Evolutionary conservation across 2,329 filamentous ascomycete genomes (phyloP), one percentile per base, ranked within the genome.

Genomic region (Thelonectria olida): DNA sequence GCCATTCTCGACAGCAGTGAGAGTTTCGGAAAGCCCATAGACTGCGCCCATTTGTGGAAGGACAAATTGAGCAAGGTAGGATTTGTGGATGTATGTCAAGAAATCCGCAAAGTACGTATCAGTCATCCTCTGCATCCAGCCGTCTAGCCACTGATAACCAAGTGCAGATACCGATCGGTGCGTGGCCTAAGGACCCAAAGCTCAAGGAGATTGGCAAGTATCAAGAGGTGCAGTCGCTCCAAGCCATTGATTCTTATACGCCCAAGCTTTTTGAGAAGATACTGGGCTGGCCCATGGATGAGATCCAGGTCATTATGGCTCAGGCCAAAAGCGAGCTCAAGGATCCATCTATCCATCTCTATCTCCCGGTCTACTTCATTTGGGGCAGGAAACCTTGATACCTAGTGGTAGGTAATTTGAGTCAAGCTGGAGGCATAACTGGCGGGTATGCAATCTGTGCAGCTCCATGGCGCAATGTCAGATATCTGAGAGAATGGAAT

Each of bases 291-390:
- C 22, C 39, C 4, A 38, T 45, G 39, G 34, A 48, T 5, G 59
- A 62, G 42, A 62, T 62, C 34, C 48, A 62, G 41, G 47, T 57
- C 2, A 17, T 58, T 12, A 62, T 62, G 41, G 59, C 59, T 23
- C 39, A 45, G 48, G 47, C 49, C 13, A 62, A 62, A 28, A 58
- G 47, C 15, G 61, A 63, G 28, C 52, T 63, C 19, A 51, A 52
- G 56, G 52, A 63, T 34, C 48, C 56, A 44, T 39, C 56, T 13
- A 47, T 56, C 27, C 61, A 63, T 34, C 36, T 63, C 20, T 63
- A 54, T 19, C 23, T 34, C 23, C 34, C 34, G 19, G 34, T 44
- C 9, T 54, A 54, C 60, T 28, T 41, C 39, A 41, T 63, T 25
- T 13, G 55, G 57, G 54, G 44, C 51, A 42, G 8, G 44, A 47